Conservation (phyloP, 1,139 yeast species). For the Geotrichum reessii region DNA sequence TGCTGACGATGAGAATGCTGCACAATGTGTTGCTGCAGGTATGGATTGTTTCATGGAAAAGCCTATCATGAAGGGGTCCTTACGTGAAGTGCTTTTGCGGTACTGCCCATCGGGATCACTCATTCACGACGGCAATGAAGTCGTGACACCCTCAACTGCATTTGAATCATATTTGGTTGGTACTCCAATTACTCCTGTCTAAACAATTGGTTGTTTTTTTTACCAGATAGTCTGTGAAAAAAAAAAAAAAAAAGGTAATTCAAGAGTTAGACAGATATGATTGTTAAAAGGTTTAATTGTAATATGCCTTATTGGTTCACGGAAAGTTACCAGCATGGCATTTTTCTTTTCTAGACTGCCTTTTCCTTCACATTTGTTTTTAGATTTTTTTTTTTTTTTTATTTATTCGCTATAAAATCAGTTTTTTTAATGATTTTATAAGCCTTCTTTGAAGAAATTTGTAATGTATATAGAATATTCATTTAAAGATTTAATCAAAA, state of each 20-base stretch:
- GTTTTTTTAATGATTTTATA: too few species aligned
- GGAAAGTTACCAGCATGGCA: too few species aligned
- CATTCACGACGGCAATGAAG: not conserved
- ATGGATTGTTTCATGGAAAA: constrained; percentile 88
- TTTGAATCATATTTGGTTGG: not conserved
- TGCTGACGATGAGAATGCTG: constrained; percentile 86
- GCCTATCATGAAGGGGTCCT: constrained; percentile 72
- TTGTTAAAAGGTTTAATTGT: too few species aligned
- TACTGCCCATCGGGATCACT: constrained; percentile 22
- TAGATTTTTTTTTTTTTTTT: too few species aligned
- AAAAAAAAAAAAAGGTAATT: too few species aligned
- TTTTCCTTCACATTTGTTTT: not conserved
- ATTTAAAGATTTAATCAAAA: too few species aligned
- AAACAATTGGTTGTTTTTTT: too few species aligned
- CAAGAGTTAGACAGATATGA: not conserved
- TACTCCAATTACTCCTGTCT: not conserved
- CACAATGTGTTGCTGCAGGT: constrained; percentile 76
- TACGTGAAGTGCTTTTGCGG: constrained; percentile 45
- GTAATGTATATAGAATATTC: too few species aligned
- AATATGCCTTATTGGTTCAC: too few species aligned
- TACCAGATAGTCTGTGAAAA: not conserved
- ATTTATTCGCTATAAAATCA: not conserved
- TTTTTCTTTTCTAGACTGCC: too few species aligned
- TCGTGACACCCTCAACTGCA: not conserved
- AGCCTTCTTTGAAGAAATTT: not conserved